phyloP scores from a whole-genome alignment of 176 grass and related monocot species.

The Elymus sibiricus region DNA sequence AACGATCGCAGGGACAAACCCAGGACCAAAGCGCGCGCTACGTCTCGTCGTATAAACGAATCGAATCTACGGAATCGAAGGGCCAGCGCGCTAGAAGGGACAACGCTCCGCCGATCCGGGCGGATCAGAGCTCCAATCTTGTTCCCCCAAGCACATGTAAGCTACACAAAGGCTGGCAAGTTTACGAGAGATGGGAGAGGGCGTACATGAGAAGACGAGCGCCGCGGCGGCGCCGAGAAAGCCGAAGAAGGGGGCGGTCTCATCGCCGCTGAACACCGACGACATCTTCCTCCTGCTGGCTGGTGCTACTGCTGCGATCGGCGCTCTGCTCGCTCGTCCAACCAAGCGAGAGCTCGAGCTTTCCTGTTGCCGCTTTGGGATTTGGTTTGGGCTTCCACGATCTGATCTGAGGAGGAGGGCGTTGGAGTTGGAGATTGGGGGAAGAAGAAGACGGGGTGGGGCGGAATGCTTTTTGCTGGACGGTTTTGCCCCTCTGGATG shows the following conservation, averaged over 20 bases:
- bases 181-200: not conserved
- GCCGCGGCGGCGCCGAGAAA: constrained; percentile 97
- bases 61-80: constrained; percentile 2
- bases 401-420: constrained; percentile 35
- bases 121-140: not conserved
- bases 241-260: constrained; percentile 99
- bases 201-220: constrained; percentile 90
- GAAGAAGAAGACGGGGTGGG: constrained; percentile 19
- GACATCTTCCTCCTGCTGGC: constrained; percentile 27
- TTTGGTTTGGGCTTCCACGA: constrained; percentile 3
- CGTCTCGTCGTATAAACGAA: not conserved
- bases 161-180: not conserved
- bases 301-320: not conserved
- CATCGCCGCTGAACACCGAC: constrained; percentile 87
- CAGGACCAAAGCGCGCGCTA: too few species aligned
- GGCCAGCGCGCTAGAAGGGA: not conserved
- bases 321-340: not conserved
- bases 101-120: not conserved
- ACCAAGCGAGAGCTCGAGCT: not conserved
- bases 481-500: constrained; percentile 30
- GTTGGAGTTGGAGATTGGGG: constrained; percentile 1
- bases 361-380: not conserved
- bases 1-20: too few species aligned
- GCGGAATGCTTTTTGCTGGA: not conserved
- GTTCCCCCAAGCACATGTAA: not conserved